Evolutionary conservation across 139 green algal species (phyloP).

Genomic region (Chlamydomonas sp.): DNA sequence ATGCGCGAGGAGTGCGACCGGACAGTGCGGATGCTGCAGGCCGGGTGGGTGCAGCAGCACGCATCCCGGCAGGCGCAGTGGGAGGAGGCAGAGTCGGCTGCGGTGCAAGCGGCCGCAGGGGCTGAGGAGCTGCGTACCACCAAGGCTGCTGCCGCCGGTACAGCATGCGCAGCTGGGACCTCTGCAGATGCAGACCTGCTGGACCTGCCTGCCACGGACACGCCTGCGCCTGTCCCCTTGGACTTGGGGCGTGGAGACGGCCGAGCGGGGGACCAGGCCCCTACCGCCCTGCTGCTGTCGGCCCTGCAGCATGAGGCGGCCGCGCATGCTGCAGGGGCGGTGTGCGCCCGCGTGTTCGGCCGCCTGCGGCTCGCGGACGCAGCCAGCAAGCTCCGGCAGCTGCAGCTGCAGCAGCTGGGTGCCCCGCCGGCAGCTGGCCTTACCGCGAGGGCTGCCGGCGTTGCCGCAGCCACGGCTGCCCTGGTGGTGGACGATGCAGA

Average conservation of each 20-base stretch:
- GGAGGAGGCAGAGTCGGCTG: not conserved
- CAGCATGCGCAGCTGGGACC: not conserved
- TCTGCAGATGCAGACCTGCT: not conserved
- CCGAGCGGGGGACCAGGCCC: not conserved
- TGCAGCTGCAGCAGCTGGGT: not conserved
- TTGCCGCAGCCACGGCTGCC: no score
- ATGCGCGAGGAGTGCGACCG: no score
- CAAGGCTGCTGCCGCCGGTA: not conserved
- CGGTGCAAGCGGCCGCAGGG: not conserved
- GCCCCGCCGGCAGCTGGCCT: no score
- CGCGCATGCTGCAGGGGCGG: not conserved
- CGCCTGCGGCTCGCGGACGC: not conserved
- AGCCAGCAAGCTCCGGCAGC: not conserved
- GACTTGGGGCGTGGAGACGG: not conserved
- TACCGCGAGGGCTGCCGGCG: no score
- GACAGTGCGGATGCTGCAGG: no score
- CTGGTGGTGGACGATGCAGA: no score
- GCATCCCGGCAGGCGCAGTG: no score
- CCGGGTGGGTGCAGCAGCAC: no score
- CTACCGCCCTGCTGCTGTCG: not conserved
- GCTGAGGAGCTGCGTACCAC: not conserved
- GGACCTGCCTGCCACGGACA: no score
- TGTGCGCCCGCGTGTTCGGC: slow-evolving; percentile 9
- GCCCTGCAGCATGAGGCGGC: not conserved
- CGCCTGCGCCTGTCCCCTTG: no score